A percentile compares a stretch with the other conserved stretches of the same genome.
phyloP scores from a whole-genome alignment of 495 filamentous ascomycete species.

The Lasiosphaeris hirsuta region DNA sequence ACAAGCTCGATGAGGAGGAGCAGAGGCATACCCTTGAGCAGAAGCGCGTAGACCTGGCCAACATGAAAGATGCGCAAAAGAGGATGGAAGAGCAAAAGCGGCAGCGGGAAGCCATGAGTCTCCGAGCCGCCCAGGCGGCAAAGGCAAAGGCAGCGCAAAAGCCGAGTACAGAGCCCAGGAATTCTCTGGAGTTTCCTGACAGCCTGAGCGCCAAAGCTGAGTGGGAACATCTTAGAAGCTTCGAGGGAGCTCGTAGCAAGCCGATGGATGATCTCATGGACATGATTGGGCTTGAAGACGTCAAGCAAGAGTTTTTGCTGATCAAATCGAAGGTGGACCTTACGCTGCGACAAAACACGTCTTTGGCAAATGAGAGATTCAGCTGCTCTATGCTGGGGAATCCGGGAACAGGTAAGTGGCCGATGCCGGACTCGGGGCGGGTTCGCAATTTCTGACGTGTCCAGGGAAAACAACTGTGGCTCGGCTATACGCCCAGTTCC shows the following conservation, averaged over 20 bases:
- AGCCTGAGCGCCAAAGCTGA: constrained; percentile 36
- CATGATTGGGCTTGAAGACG: constrained; percentile 69
- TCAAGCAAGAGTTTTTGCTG: constrained; percentile 60
- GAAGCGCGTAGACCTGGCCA: constrained; percentile 28
- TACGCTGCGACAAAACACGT: constrained; percentile 50
- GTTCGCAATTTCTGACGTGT: background rate
- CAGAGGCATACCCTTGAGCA: constrained; percentile 45
- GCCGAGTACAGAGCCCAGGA: background rate
- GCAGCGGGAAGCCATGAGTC: background rate
- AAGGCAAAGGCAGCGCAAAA: background rate
- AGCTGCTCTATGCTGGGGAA: constrained; percentile 68
- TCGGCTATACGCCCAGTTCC: constrained; percentile 68
- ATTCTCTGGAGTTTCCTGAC: background rate
- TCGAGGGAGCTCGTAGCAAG: constrained; percentile 46
- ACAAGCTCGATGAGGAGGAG: constrained; percentile 43
- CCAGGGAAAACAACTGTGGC: constrained; percentile 79
- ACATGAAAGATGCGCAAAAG: constrained; percentile 13
- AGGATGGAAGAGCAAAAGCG: constrained; percentile 16
- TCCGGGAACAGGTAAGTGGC: constrained; percentile 66
- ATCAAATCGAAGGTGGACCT: constrained; percentile 70
- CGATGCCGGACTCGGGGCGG: background rate
- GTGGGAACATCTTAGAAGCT: constrained; percentile 60
- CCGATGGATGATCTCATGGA: constrained; percentile 64
- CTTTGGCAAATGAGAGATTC: constrained; percentile 59
- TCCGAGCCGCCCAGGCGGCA: constrained; percentile 3